Evolutionary conservation across 805 yeast species (phyloP), one percentile per base, ranked within the genome.

Genomic region (Trichomonascus vanleenenianus): DNA sequence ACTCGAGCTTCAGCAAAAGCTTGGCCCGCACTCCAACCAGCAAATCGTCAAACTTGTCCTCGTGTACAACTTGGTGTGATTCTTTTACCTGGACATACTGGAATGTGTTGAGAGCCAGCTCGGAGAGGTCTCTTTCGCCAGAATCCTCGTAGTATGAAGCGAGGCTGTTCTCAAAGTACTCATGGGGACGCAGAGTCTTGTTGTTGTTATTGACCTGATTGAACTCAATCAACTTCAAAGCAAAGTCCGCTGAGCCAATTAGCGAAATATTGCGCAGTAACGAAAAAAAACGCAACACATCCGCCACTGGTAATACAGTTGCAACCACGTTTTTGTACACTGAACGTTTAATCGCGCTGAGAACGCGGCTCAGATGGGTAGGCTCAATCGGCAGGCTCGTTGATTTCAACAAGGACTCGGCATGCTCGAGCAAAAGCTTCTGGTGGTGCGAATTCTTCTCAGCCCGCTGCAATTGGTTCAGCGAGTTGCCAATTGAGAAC

Each of bases 11-110:
- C 27, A 54, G 33, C 3, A 16, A 9, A 19, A 56, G 43, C 31
- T 34, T 37, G 38, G 48, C 45, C 22, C 50, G 44, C 25, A 45
- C 30, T 2, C 50, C 47, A 8, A 47, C 38, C 25, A 46, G 20
- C 4, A 56, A 31, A 20, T 56, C 57, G n/a, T 53, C 51, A 37
- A 56, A 53, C 18, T 19, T 27, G 42, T 46, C 50, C 16, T 14
- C 15, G 8, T 39, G 35, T 2, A 15, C 25, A 15, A n/a, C 15
- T 15, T 30, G 48, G 14, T 42, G 43, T 3, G 44, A 15, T 3
- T 36, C 43, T 2, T 37, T 25, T n/a, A 44, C 32, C 20, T 34
- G 27, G 12, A 27, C 18, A 27, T 36, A 39, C 12, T 30, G 18
- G 22, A 46, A 31, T 11, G 38, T 15, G 16, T 25, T 25, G 6